Evolutionary conservation across 257 asterid genomes (phyloP), one percentile per base, ranked within the genome.

Genomic region (Vinca minor): DNA sequence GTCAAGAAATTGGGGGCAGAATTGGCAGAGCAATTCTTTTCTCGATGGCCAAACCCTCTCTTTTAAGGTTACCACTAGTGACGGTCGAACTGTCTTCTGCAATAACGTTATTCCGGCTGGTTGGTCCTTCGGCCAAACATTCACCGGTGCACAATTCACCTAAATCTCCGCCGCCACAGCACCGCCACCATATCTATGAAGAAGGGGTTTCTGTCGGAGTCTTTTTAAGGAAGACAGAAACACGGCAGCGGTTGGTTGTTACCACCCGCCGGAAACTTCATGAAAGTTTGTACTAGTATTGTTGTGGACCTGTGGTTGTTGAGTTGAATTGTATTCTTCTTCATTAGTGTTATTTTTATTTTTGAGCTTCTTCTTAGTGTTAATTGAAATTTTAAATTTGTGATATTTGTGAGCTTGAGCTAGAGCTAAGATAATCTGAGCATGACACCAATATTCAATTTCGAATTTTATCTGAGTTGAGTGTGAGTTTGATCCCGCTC

Each of bases 1-100:
- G 84, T 72, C 84, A 8, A 69, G 86, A 21, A 83, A 83, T 32
- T 83, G 86, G 89, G 89, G 84, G 11, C 85, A 80, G 65, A 83
- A 76, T 57, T 83, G 88, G 89, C 86, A 80, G 58, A 78, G 82
- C 79, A 78, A 71, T 69, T 59, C 79, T 18, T 18, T 60, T n/a
- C 72, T 83, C 28, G 78, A 80, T 28, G 84, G 86, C 0, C 89
- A 80, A 42, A 67, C 53, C 76, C 75, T 83, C 60, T 80, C 89
- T 1, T 78, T 83, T 36, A 78, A 69, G 63, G 82, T 83, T 50
- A 80, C 82, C 68, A 74, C 79, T 1, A 73, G 86, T 34, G 85
- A 80, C 5, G 82, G 81, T 41, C 79, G 58, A 20, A 76, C 84
- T 0, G 9, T 73, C 3, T 34, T 60, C 6, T 69, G 74, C 60